Evolutionary conservation across 148 eudicot genomes (phyloP).

Genomic region (Rhododendron vialii): DNA sequence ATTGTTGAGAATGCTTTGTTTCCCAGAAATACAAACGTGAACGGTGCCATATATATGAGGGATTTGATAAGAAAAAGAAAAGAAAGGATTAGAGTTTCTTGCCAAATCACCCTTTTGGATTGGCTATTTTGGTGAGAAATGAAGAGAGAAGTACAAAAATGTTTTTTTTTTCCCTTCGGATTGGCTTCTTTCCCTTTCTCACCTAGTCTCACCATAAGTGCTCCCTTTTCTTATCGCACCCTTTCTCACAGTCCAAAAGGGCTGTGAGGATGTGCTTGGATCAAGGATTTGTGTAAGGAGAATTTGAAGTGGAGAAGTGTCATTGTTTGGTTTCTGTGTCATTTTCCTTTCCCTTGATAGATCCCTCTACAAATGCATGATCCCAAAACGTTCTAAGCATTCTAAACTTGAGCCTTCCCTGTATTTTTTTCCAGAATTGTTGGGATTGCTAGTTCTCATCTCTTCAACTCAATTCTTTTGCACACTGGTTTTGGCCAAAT

Average conservation of each 20-base stretch:
- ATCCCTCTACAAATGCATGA: not conserved
- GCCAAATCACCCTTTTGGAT: not conserved
- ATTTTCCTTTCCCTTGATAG: not conserved
- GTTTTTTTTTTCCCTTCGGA: no score
- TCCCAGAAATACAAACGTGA: not conserved
- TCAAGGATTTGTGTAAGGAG: not conserved
- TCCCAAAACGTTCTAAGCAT: not conserved
- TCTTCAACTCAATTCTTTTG: not conserved
- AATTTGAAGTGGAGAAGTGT: not conserved
- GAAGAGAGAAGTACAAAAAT: not conserved
- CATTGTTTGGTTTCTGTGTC: not conserved
- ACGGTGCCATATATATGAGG: not conserved
- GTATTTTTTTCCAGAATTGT: not conserved
- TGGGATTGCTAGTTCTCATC: slow-evolving; percentile 3
- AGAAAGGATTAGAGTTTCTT: not conserved
- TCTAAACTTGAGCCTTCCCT: not conserved
- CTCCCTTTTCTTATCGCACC: not conserved
- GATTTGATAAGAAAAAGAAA: not conserved
- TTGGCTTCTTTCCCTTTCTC: not conserved
- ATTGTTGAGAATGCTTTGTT: not conserved
- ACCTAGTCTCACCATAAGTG: not conserved
- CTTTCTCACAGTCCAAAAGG: not conserved
- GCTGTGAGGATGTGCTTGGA: not conserved
- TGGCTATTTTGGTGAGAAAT: not conserved
- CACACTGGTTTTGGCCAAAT: not conserved